Percentiles rank a stretch among this genome's conserved stretches.
Evolutionary conservation across 2,329 filamentous ascomycete species (phyloP).

Genomic region (Fusarium heterosporum): DNA sequence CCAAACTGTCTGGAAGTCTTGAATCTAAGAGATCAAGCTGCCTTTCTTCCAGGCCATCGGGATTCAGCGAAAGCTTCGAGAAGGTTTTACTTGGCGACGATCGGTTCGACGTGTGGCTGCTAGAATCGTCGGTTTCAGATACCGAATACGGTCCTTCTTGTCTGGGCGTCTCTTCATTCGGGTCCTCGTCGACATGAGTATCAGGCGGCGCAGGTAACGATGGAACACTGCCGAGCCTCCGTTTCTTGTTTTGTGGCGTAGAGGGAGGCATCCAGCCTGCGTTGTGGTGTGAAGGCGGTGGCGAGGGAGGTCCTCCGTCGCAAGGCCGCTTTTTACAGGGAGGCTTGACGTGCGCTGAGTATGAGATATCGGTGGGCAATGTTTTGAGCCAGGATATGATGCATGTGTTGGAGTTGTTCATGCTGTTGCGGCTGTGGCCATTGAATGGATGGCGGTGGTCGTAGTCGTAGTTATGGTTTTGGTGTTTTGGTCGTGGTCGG

Average conservation of each 20-base stretch:
- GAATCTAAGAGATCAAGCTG: constrained; percentile 6
- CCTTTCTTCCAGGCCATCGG: neutral
- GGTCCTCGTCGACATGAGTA: neutral
- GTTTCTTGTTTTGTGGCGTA: neutral
- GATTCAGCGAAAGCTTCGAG: neutral
- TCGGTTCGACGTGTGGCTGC: neutral
- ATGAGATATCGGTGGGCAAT: no score
- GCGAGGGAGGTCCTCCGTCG: neutral
- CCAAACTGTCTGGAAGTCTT: no score
- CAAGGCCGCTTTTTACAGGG: neutral
- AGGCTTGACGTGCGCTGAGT: neutral
- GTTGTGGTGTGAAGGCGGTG: neutral
- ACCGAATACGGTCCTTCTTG: neutral
- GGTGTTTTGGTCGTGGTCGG: no score
- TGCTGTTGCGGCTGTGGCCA: no score
- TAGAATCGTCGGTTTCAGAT: neutral
- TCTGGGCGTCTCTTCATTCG: neutral
- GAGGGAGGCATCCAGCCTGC: neutral
- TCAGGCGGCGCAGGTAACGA: neutral
- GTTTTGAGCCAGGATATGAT: no score
- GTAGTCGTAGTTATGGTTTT: no score
- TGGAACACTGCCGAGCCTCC: neutral
- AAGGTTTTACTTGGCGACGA: constrained; percentile 2
- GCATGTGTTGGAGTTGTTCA: no score
- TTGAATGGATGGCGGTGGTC: no score